phyloP scores from a whole-genome alignment of 148 eudicot species.

The Rhododendron ovatum region DNA sequence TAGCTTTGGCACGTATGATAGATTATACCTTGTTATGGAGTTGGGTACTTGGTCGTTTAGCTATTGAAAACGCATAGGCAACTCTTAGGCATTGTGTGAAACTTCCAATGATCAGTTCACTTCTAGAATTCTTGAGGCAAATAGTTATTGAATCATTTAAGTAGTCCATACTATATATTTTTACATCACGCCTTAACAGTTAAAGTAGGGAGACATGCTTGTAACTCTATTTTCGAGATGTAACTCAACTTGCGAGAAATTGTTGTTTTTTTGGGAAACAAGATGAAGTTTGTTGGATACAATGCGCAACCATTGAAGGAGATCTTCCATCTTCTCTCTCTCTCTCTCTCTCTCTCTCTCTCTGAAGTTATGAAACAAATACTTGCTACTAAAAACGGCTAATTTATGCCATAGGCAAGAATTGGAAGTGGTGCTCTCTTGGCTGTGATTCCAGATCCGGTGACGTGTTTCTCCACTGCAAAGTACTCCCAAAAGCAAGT shows the following conservation, averaged over 20 bases:
- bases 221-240: neutral
- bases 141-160: neutral
- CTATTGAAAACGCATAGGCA: neutral
- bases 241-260: neutral
- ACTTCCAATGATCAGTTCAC: neutral
- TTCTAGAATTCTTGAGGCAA: neutral
- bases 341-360: neutral
- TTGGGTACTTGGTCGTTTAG: slow-evolving; percentile 3
- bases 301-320: neutral
- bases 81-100: neutral
- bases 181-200: neutral
- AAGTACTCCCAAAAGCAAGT: slow-evolving; percentile 79
- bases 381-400: slow-evolving; percentile 19
- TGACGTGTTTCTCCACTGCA: slow-evolving; percentile 88
- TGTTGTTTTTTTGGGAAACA: neutral
- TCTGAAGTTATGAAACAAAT: neutral
- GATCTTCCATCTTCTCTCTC: too few species aligned
- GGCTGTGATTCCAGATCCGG: slow-evolving; percentile 94
- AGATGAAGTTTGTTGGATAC: neutral
- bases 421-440: slow-evolving; percentile 68
- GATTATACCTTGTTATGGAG: neutral
- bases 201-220: neutral
- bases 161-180: neutral
- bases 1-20: neutral
- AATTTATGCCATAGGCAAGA: slow-evolving; percentile 60